Base-by-base conservation (phyloP, 768 basidiomycete species). In the Gymnopilus junonius region DNA sequence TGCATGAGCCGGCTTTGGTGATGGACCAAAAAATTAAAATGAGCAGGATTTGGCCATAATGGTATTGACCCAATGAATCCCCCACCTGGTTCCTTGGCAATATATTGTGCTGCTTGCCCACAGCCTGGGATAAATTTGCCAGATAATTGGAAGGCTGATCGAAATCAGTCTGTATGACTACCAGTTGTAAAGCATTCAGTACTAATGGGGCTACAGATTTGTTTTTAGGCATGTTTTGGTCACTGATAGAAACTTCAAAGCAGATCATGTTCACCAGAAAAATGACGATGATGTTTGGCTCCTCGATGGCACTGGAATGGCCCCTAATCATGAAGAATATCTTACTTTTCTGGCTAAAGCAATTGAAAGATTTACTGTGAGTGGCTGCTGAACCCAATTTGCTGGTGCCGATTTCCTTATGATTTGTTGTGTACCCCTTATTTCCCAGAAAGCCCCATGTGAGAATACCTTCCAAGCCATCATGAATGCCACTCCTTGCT, bases 41-140 rank as follows among this genome's bases (percentile, higher is more conserved):
- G 69, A 65, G 43, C 43, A 11, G 65, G 67, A 31, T 65, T 45
- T 55, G 64, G 61, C 1, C 62, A 66, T 12, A 45, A 61, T 15
- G n/a, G 20, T 0, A 17, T 29, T 2, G 15, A 58, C 20, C 42
- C 64, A 4, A 3, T 43, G 15, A 39, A 45, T 10, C 34, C 43
- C 3, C 8, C 17, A 2, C 5, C 58, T 17, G 64, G 62, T 1
- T 48, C 65, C 25, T 21, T 68, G 6, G 60, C 53, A 39, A 54
- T 21, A 5, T 70, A 68, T 20, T 75, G 72, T 48, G 62, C 69
- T 2, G 65, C 71, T 0, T 75, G 74, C 48, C 73, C 70, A 0
- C 74, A 75, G 32, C 66, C 67, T 0, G 70, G 67, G 0, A 58
- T 72, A 10, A 75, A 75, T 61, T 27, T 74, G 4, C 59, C 69